Evolutionary conservation across 306 rosid genomes (phyloP), one percentile per base, ranked within the genome.

Genomic region (Glycyrrhiza uralensis): DNA sequence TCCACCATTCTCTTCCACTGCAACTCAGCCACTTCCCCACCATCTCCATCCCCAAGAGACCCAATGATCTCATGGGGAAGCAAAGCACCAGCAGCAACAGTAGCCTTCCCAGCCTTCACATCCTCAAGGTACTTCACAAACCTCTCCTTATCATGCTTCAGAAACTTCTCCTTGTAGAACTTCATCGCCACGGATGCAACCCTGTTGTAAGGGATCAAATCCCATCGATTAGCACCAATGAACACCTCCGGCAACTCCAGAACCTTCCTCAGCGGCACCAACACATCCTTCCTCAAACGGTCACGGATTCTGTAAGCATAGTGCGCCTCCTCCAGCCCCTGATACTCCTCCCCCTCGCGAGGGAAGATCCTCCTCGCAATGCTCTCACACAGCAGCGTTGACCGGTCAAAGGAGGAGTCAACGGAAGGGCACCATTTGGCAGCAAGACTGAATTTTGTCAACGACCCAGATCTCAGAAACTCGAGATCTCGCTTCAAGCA

Each of bases 391-490:
- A 91, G 59, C 68, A 91, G 47, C 0, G 90, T 85, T 1, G 86
- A 81, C 0, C 76, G 83, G 4, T 91, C 94, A 18, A 83, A 91
- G 0, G 92, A 91, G 0, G 89, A 88, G 10, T 88, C 95, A 9
- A 91, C 57, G 0, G 92, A 88, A 23, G 97, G 97, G 11, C 97
- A 91, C 97, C 94, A 90, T n/a, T 88, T 88, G 0, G 92, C 89
- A 9, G 97, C 89, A 7, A 91, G 85, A 55, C 87, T 87, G 28
- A 90, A 73, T 59, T 79, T 81, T 1, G 15, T 50, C 1, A 11
- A 1, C 12, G 68, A 50, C 22, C 85, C 78, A 0, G 81, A 38
- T 6, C 60, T 82, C 50, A 91, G 38, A 62, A 46, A 69, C 57
- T 80, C 84, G 0, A 84, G 22, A 82, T 91, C 96, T 2, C 75